phyloP scores from a whole-genome alignment of 495 filamentous ascomycete genomes.

The Haplographium delicatum region DNA sequence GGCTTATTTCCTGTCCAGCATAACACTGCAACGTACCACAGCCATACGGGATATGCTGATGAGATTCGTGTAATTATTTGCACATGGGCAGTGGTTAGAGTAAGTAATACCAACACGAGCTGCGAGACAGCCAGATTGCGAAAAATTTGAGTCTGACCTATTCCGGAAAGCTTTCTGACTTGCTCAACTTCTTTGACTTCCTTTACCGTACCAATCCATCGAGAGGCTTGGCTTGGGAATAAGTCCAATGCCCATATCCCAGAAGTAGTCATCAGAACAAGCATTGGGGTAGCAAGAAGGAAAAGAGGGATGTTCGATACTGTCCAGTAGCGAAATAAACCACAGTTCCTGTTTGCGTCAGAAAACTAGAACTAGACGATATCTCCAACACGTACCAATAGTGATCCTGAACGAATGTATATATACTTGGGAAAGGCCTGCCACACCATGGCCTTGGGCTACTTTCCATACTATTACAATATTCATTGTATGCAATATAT shows the following conservation, averaged over 20 bases:
- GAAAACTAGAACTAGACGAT: neutral
- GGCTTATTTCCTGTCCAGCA: constrained; percentile 24
- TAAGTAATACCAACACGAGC: constrained; percentile 62
- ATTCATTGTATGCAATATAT: constrained; percentile 64
- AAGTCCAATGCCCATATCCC: constrained; percentile 41
- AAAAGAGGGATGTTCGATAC: constrained; percentile 83
- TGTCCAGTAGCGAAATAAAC: constrained; percentile 89
- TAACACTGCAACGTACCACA: constrained; percentile 64
- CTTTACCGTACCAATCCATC: too few species aligned
- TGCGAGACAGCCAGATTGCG: constrained; percentile 60
- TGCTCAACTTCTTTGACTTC: too few species aligned
- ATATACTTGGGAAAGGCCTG: constrained; percentile 71
- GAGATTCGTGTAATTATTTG: constrained; percentile 89
- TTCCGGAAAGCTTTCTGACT: too few species aligned
- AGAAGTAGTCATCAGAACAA: constrained; percentile 62
- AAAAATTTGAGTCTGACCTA: constrained; percentile 9
- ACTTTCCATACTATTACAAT: constrained; percentile 44
- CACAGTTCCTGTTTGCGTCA: constrained; percentile 60
- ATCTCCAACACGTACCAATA: constrained; percentile 71
- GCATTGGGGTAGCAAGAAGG: constrained; percentile 72
- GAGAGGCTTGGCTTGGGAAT: too few species aligned
- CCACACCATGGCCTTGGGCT: constrained; percentile 68
- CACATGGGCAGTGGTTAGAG: constrained; percentile 77
- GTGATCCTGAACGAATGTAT: constrained; percentile 77
- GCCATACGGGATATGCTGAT: constrained; percentile 86